Conservation (phyloP, 2,329 filamentous ascomycete genomes). For the Penicillium thymicola region DNA sequence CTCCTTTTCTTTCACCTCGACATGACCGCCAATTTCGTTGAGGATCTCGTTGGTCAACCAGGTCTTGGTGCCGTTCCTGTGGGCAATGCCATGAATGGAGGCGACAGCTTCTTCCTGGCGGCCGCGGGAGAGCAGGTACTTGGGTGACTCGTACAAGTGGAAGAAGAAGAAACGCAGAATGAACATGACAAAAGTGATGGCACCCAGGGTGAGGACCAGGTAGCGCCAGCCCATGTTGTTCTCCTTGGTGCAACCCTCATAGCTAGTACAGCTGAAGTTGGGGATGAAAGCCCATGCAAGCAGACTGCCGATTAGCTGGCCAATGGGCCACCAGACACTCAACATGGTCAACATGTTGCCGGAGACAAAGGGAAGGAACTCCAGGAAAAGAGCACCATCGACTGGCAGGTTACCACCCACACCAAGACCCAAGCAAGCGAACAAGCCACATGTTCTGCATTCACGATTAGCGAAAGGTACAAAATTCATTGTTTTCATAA, state of each 20-base stretch:
- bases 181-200: conserved; percentile 74
- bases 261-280: conserved; percentile 54
- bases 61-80: conserved; percentile 64
- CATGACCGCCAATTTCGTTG: conserved; percentile 50
- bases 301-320: conserved; percentile 59
- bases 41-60: conserved; percentile 72
- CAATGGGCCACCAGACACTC: conserved; percentile 83
- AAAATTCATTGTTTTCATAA: conserved; percentile 14
- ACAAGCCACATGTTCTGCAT: conserved; percentile 54
- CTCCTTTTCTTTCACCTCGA: conserved; percentile 39
- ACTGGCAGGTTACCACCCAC: conserved; percentile 75
- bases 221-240: conserved; percentile 73
- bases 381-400: conserved; percentile 76
- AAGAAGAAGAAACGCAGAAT: conserved; percentile 75
- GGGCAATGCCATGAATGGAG: conserved; percentile 73
- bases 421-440: conserved; percentile 61
- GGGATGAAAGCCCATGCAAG: conserved; percentile 67
- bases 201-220: conserved; percentile 67
- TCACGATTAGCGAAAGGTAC: conserved; percentile 12
- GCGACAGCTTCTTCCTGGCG: conserved; percentile 75
- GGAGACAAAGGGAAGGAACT: conserved; percentile 71
- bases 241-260: conserved; percentile 45
- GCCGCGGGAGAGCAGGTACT: conserved; percentile 72
- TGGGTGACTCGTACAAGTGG: conserved; percentile 79
- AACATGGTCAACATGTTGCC: conserved; percentile 70